Evolutionary conservation across 768 basidiomycete species (phyloP), one percentile per base, ranked within the genome.

Genomic region (Boletus vinaceobasis): DNA sequence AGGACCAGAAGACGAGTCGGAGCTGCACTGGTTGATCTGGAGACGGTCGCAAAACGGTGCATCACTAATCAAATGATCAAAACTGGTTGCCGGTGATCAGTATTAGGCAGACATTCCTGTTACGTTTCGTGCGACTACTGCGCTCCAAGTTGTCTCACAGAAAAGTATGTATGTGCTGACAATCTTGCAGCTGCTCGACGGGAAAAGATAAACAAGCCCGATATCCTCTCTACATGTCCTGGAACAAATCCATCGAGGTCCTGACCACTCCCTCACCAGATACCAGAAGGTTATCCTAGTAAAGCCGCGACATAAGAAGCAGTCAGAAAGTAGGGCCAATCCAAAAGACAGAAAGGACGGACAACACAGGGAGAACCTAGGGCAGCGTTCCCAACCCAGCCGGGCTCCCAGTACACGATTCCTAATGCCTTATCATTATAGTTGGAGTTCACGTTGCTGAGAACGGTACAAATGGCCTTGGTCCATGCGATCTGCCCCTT

Each of bases 381-480:
- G 15, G 14, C 23, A 1, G 53, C 10, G 15, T 63, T 63, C 4
- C 38, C 33, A 14, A 38, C 5, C 52, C 60, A 61, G 14, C 38
- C 44, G 9, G 56, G 52, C n/a, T 61, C 61, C 35, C 29, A 63
- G 36, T 56, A 53, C n/a, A 51, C 38, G 13, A 63, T 17, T 31
- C 43, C 58, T 17, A 63, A n/a, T 17, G 42, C 52, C 53, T 50
- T 63, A 32, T 50, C 36, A 39, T 38, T 33, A 42, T 33, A 32
- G 0, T 33, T 5, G 9, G 8, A 10, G 35, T 56, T 57, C 15
- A 23, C 23, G 23, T 23, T 23, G 23, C 17, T 14, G 19, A 62
- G 53, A 26, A 53, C 11, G 43, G 19, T n/a, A 8, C 5, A 26
- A 7, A 56, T 50, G 11, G 3, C n/a, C 10, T 48, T 8, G 13